Percentiles rank a stretch among this genome's conserved stretches.
These are phyloP conservation scores for Saccharomyces paradoxus DNA, from an alignment of 805 yeast species.

Conservation along the genomic window DNA sequence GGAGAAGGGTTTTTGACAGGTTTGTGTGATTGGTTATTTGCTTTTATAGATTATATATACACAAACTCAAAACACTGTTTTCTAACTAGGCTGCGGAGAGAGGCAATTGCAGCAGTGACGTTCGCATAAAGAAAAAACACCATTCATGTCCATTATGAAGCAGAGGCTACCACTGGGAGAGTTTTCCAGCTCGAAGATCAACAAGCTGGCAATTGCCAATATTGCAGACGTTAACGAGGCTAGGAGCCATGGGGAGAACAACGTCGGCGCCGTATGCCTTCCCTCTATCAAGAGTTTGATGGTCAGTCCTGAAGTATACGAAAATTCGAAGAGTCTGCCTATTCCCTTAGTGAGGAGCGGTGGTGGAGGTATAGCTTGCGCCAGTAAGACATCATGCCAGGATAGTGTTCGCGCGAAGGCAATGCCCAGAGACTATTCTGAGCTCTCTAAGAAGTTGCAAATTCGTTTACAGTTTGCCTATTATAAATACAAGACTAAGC, in stretches of 20 bases:
- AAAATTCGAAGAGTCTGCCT: not conserved
- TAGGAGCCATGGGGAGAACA: not conserved
- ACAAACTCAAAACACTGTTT: not conserved
- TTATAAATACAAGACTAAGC: constrained; percentile 44
- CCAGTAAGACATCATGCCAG: not conserved
- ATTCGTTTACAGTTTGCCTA: constrained; percentile 44
- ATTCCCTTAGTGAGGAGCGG: not conserved
- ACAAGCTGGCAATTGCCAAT: constrained; percentile 10
- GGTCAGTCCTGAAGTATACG: constrained; percentile 1
- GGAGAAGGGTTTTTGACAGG: not conserved
- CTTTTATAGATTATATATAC: not conserved
- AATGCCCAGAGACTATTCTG: constrained; percentile 6
- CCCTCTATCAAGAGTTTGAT: not conserved
- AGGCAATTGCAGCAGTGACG: not conserved
- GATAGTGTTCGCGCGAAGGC: not conserved
- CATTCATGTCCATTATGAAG: constrained; percentile 13
- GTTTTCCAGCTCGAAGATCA: constrained; percentile 20
- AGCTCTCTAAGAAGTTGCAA: constrained; percentile 32
- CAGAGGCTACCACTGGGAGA: constrained; percentile 24
- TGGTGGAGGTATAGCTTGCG: not conserved
- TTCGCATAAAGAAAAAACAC: not conserved
- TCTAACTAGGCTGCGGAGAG: not conserved
- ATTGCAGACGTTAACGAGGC: not conserved
- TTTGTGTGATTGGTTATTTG: not conserved
- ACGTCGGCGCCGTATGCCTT: not conserved